phyloP scores from a whole-genome alignment of 768 basidiomycete genomes.

The Tremella mesenterica region DNA sequence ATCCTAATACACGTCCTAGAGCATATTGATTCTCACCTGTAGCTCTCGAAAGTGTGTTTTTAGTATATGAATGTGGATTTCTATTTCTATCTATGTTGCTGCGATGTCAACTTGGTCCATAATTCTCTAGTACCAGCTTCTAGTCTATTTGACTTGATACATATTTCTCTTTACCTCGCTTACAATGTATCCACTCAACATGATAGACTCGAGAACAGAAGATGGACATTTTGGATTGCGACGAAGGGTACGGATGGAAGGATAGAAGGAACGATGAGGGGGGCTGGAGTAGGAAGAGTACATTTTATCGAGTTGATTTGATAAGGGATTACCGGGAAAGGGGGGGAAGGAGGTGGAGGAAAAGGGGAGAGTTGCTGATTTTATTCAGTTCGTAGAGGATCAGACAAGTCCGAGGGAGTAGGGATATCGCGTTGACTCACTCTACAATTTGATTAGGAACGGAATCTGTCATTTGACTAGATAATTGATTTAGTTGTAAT shows the following conservation, averaged over 20 bases:
- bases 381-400: no score
- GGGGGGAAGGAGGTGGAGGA: no score
- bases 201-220: not conserved
- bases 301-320: no score
- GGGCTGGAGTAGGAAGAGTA: no score
- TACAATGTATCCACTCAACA: not conserved
- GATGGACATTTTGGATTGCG: no score
- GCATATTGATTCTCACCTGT: conserved; percentile 37
- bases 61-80: conserved; percentile 35
- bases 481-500: conserved; percentile 14
- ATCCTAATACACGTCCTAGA: conserved; percentile 27
- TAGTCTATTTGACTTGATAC: no score
- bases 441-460: conserved; percentile 35
- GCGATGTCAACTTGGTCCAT: not conserved
- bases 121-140: not conserved
- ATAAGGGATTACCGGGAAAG: no score
- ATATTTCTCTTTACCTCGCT: not conserved
- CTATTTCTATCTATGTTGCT: conserved; percentile 27
- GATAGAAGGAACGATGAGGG: no score
- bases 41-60: conserved; percentile 24
- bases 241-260: no score
- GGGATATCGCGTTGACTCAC: no score
- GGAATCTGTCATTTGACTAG: conserved; percentile 20
- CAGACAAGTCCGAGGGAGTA: no score
- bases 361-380: no score